phyloP scores from a whole-genome alignment of 768 basidiomycete species.

The Ramaria rubella region DNA sequence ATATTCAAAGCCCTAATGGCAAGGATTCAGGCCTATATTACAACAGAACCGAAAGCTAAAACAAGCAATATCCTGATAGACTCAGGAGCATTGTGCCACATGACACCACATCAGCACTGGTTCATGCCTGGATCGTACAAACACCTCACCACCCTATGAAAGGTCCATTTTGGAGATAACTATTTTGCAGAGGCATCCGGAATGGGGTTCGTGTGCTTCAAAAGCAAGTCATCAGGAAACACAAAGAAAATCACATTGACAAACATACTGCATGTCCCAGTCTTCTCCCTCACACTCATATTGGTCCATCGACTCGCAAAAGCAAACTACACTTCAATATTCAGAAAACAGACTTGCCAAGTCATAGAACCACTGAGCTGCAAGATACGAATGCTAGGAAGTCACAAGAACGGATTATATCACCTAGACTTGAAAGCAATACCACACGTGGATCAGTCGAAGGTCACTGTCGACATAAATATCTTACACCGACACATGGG shows the following conservation, averaged over 20 bases:
- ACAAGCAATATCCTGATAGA: too few species aligned
- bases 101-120: background rate
- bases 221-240: too few species aligned
- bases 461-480: constrained; percentile 13
- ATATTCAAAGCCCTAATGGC: background rate
- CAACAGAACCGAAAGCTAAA: too few species aligned
- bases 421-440: too few species aligned
- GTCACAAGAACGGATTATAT: constrained; percentile 10
- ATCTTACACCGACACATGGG: constrained; percentile 15
- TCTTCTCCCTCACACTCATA: constrained; percentile 11
- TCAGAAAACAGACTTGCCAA: background rate
- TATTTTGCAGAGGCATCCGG: constrained; percentile 11
- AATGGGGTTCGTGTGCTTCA: constrained; percentile 7
- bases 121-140: background rate
- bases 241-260: background rate
- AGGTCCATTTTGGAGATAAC: constrained; percentile 12
- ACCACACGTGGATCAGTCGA: too few species aligned
- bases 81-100: too few species aligned
- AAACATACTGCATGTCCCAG: constrained; percentile 11
- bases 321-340: constrained; percentile 1
- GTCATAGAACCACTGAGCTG: background rate
- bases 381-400: background rate
- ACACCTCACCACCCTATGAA: constrained; percentile 1
- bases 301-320: constrained; percentile 6
- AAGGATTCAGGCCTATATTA: background rate